These are phyloP conservation scores for Salix suchowensis DNA, from an alignment of 345 rosid species.

Conservation along the genomic window DNA sequence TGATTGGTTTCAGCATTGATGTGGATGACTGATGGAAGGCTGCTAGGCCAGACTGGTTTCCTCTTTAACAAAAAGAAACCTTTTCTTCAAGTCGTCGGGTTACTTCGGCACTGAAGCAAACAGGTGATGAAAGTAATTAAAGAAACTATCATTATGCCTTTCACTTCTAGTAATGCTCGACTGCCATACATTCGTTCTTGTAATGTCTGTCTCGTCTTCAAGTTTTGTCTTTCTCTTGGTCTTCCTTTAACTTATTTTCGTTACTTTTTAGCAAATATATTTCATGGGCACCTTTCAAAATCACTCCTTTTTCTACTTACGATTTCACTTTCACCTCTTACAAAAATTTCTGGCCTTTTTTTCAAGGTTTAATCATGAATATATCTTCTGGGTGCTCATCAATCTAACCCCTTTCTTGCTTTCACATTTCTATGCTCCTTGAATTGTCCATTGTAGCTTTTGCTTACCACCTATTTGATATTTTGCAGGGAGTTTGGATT, in stretches of 20 bases:
- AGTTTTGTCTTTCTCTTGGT: neutral
- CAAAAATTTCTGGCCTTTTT: neutral
- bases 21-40: neutral
- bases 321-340: neutral
- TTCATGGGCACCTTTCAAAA: neutral
- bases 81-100: neutral
- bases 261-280: neutral
- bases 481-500: conserved; percentile 25
- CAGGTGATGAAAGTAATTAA: neutral
- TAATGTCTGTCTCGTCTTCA: neutral
- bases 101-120: neutral
- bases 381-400: neutral
- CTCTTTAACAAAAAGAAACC: neutral
- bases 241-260: neutral
- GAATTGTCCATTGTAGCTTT: neutral
- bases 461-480: conserved; percentile 31
- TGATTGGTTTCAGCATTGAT: neutral
- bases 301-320: neutral
- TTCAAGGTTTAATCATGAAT: neutral
- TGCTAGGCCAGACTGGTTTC: neutral
- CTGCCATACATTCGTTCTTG: neutral
- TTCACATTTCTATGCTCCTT: neutral
- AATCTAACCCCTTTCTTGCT: neutral
- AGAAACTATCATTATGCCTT: neutral
- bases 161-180: neutral